Evolutionary conservation across 2,329 filamentous ascomycete species (phyloP), one percentile per base, ranked within the genome.

Genomic region (Ophiocordyceps sinensis): DNA sequence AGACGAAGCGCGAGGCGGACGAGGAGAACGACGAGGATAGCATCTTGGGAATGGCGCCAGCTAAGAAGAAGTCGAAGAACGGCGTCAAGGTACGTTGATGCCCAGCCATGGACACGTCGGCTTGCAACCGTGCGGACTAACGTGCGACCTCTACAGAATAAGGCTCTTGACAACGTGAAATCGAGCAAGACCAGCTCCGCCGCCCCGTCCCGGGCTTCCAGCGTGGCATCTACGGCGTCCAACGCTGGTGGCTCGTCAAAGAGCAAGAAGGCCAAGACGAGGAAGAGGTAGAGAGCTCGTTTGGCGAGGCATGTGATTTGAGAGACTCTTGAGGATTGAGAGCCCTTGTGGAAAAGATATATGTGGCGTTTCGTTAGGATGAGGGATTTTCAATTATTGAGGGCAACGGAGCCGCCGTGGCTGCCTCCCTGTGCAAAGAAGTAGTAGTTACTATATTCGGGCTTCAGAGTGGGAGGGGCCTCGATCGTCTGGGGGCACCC

Each of bases 21-120:
- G 86, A 89, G 37, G 86, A 91, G 34, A 86, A 91, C 40, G 85
- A 88, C 42, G 85, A 91, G 51, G 82, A 85, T 44, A 82, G 79
- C 46, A 77, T 88, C 41, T 72, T 91, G 41, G 84, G 84, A 36
- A 78, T 83, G 59, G 79, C 78, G 1, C 86, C 87, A n/a, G 79
- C 80, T 1, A 94, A 94, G 75, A 96, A 96, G 74, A 94, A 93
- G 75, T 73, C 79, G 14, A 93, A 93, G 72, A 85, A 84, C 52
- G 80, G 80, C 41, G 82, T 87, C 46, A 93, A 94, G 76, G 86
- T 91, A 70, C 30, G 46, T 41, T n/a, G 14, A 2, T n/a, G 9
- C n/a, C 4, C 30, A 6, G 13, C 30, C 30, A 26, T 26, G 23
- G 9, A 26, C 6, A 11, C 12, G 10, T 21, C 19, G 10, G 10